Evolutionary conservation across 2,329 filamentous ascomycete species (phyloP), one percentile per base, ranked within the genome.

Genomic region (Aureobasidium pullulans): DNA sequence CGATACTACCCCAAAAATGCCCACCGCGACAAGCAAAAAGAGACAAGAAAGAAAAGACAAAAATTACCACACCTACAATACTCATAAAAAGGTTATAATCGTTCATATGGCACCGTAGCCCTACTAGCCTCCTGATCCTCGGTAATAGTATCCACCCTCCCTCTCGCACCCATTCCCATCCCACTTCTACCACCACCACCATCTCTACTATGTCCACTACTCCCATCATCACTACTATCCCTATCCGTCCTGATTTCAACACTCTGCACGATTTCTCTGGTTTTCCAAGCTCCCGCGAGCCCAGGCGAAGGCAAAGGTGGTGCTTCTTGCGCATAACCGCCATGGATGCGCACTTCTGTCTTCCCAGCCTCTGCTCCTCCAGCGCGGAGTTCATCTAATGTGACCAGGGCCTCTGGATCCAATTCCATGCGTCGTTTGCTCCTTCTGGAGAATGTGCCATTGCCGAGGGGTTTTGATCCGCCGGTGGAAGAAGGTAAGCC

Each of bases 261-360:
- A 47, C 53, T 57, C 53, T 57, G 53, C 53, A 57, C 53, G 6
- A 57, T 34, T 3, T 43, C 42, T 6, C 53, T 36, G 4, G 32
- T 47, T 7, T 57, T 57, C 53, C 53, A 57, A 1, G 42, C 42
- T 2, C 42, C 52, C 2, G 23, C 23, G 23, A 47, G 13, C 1
- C 23, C 53, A 2, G 40, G 29, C 1, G 39, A 34, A 0, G 52
- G 52, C 2, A 43, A 34, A 6, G 40, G 40, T 1, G 40, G 52
- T 7, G 34, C 6, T n/a, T 56, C 40, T 15, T 53, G 36, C 1
- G 6, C 15, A 10, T 44, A 15, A 0, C 52, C 39, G 0, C 39
- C 39, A 2, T 29, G 28, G 29, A 56, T 56, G 10, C 16, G n/a
- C 0, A 56, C 52, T 28, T 56, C 29, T 6, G 39, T 43, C 9